Evolutionary conservation across 441 rosid species (phyloP).

Genomic region (Pelargonium citronellum): DNA sequence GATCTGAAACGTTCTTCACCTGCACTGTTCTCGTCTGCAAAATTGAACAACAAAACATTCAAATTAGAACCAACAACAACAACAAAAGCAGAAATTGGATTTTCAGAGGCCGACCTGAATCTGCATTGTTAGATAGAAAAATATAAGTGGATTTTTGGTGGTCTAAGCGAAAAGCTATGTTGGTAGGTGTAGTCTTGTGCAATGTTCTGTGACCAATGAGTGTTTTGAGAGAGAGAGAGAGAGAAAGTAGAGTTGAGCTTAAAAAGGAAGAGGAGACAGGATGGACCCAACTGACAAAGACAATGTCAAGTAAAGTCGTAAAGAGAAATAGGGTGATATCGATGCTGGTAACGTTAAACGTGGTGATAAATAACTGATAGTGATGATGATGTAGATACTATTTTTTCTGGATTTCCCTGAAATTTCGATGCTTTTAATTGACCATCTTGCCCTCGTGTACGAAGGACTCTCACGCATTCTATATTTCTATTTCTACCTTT

Average conservation of each 20-base stretch:
- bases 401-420: too few species aligned
- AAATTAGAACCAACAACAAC: neutral
- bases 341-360: too few species aligned
- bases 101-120: neutral
- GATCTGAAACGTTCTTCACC: slow-evolving; percentile 84
- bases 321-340: too few species aligned
- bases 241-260: neutral
- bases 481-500: too few species aligned
- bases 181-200: neutral
- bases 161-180: neutral
- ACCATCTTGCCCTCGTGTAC: too few species aligned
- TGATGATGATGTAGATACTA: too few species aligned
- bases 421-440: too few species aligned
- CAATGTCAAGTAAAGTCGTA: too few species aligned
- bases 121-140: neutral
- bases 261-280: neutral
- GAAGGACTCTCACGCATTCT: too few species aligned
- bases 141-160: neutral
- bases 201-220: neutral
- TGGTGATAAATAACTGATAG: too few species aligned
- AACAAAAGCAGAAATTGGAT: neutral
- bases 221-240: neutral
- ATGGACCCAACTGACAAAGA: neutral
- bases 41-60: neutral
- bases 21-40: slow-evolving; percentile 68